Evolutionary conservation across 257 asterid species (phyloP), one percentile per base, ranked within the genome.

Genomic region (Solanum virginianum): DNA sequence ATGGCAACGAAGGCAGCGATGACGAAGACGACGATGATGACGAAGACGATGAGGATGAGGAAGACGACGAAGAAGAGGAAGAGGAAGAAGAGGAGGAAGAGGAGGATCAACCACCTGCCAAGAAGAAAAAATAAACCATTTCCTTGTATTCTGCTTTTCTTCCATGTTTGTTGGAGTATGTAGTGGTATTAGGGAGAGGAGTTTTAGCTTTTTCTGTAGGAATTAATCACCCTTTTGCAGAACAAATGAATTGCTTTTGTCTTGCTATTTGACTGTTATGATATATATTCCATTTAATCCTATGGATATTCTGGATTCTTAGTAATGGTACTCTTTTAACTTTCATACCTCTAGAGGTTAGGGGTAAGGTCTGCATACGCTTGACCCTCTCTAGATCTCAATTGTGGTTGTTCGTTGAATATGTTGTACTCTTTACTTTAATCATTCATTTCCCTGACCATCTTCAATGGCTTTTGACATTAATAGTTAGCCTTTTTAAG

Each of bases 51-150:
- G 82, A 77, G 63, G 82, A 53, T 2, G 65, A 47, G 17, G 82
- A 77, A 15, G 82, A 51, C 0, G 82, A 77, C 0, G 82, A 51
- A 1, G 82, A 53, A 0, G 82, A 77, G 49, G 82, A 77, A 9
- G 65, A 77, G 0, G 65, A 53, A 0, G 82, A 77, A 9, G 82
- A 77, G 1, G 82, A 77, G 47, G 63, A 49, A 51, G 82, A 77
- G 63, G 97, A 92, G 85, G 94, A 95, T 26, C 93, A 93, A 88
- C 98, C 98, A 83, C 98, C 98, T 1, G 91, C 97, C 24, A 94
- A 94, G 95, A 94, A 93, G 92, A 93, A 92, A 85, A 94, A 94
- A 89, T 93, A 87, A 94, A 82, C 82, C 88, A 59, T 85, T 85
- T 26, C 59, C 20, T 85, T 84, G 56, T 75, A 49, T 86, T 84